Conservation (phyloP, 1,139 yeast species). For the Hyphopichia fennica region DNA sequence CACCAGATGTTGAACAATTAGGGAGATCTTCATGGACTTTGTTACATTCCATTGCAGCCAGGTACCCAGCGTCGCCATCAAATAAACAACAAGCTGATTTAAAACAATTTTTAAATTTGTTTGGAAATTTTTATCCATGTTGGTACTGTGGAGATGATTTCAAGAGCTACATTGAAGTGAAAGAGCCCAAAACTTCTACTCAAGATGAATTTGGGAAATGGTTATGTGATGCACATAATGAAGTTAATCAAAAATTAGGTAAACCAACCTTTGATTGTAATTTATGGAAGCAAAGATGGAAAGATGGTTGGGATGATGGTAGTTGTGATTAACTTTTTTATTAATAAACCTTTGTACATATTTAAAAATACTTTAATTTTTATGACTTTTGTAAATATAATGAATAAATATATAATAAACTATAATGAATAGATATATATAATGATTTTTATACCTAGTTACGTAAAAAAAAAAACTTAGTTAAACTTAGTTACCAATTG, state of each 20-base stretch:
- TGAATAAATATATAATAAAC: background rate
- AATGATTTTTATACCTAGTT: no score
- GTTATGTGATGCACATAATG: conserved; percentile 95
- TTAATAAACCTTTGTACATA: no score
- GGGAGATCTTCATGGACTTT: conserved; percentile 94
- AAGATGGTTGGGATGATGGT: conserved; percentile 66
- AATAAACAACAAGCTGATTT: conserved; percentile 66
- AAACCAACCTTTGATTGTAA: conserved; percentile 84
- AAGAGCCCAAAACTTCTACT: conserved; percentile 66
- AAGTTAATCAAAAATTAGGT: conserved; percentile 79
- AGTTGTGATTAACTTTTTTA: conserved; percentile 27
- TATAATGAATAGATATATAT: no score
- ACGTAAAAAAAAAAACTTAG: no score
- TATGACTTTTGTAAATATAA: background rate
- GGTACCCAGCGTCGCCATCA: conserved; percentile 73
- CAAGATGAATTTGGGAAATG: conserved; percentile 85
- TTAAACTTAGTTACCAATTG: background rate
- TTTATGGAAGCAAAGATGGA: conserved; percentile 93
- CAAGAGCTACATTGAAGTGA: conserved; percentile 54
- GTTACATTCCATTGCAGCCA: conserved; percentile 87
- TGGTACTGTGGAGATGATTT: conserved; percentile 93
- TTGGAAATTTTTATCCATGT: conserved; percentile 88
- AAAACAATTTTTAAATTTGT: conserved; percentile 64
- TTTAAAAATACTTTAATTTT: background rate
- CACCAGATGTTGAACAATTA: conserved; percentile 81